Conservation (phyloP, 192 early-diverging fungal species). For the Gaertneriomyces semiglobifer region DNA sequence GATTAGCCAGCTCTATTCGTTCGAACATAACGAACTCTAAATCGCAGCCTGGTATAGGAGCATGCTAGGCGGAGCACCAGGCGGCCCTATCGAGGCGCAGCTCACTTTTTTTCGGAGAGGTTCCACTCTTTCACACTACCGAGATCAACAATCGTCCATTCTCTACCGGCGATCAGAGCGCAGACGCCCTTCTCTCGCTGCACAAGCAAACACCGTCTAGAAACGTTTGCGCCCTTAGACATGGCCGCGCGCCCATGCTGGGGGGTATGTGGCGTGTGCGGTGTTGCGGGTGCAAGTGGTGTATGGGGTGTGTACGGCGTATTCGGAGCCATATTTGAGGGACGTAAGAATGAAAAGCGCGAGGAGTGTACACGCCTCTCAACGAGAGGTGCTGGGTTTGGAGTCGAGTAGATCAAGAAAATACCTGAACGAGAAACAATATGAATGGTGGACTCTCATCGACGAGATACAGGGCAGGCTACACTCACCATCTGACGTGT, state of each 20-base stretch:
- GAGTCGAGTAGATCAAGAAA: conserved; percentile 18
- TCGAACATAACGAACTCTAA: too few relatives aligned
- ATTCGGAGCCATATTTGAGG: not conserved
- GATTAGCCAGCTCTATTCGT: too few relatives aligned
- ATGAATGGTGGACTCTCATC: not conserved
- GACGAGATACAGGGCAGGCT: not conserved
- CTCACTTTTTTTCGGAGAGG: not conserved
- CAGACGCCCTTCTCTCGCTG: conserved; percentile 13
- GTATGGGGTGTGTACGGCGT: not conserved
- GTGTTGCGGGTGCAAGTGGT: not conserved
- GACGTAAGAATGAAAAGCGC: conserved; percentile 6
- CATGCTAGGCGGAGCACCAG: too few relatives aligned
- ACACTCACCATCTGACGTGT: conserved; percentile 24
- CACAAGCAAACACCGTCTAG: conserved; percentile 10
- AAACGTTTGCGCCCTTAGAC: not conserved
- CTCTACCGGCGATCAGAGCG: conserved; percentile 26
- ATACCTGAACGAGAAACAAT: conserved; percentile 10
- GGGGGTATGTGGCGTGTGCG: not conserved
- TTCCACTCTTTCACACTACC: conserved; percentile 14
- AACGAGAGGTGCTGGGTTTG: conserved; percentile 11
- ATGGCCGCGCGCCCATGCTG: not conserved
- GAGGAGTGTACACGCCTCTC: conserved; percentile 30
- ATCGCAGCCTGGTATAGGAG: too few relatives aligned
- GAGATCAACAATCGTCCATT: conserved; percentile 28
- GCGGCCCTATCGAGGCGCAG: too few relatives aligned